phyloP scores from a whole-genome alignment of 768 basidiomycete genomes.

The Suillus plorans region DNA sequence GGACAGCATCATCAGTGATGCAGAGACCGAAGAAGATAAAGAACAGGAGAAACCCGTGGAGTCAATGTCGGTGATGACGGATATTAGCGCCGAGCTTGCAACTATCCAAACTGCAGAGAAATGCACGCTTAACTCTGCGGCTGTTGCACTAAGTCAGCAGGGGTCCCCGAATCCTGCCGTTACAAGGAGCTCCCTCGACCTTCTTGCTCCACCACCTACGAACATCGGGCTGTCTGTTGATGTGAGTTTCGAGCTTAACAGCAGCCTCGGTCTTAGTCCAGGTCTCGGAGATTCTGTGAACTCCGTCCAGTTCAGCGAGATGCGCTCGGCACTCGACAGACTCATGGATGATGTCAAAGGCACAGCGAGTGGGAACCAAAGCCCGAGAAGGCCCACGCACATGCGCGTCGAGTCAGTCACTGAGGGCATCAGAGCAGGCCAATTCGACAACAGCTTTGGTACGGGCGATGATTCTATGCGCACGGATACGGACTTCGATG shows the following conservation, averaged over 20 bases:
- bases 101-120: constrained; percentile 50
- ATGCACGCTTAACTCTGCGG: constrained; percentile 24
- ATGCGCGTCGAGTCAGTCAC: constrained; percentile 29
- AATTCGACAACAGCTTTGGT: constrained; percentile 36
- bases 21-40: constrained; percentile 14
- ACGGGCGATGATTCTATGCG: constrained; percentile 27
- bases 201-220: constrained; percentile 10
- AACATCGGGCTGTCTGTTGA: constrained; percentile 19
- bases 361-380: constrained; percentile 16
- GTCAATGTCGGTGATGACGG: constrained; percentile 33
- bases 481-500: constrained; percentile 28
- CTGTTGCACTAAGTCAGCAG: constrained; percentile 6
- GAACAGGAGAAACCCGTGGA: constrained; percentile 38
- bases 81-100: constrained; percentile 49
- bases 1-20: constrained; percentile 13
- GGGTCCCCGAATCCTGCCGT: neutral
- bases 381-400: constrained; percentile 23
- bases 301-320: constrained; percentile 61
- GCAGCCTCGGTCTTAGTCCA: constrained; percentile 22
- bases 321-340: constrained; percentile 70
- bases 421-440: constrained; percentile 32
- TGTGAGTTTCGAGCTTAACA: constrained; percentile 26
- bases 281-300: constrained; percentile 41
- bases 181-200: neutral
- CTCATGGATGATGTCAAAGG: constrained; percentile 66